Base-by-base conservation (phyloP, 768 basidiomycete genomes). In the Hypsizygus marmoreus region DNA sequence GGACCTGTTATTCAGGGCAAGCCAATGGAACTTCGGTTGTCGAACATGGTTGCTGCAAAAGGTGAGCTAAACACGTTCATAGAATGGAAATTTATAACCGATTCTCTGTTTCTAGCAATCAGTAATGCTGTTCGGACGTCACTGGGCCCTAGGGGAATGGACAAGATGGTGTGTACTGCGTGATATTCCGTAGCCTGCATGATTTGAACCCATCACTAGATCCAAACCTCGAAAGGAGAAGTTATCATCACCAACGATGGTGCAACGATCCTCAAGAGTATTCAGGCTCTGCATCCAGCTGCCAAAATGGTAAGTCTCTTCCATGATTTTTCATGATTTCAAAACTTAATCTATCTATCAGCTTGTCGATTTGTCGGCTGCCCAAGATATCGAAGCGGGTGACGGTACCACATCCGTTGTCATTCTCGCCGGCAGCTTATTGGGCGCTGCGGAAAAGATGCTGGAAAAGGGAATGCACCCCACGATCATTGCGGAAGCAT, bases 201-300 rank as follows among this genome's bases (percentile, higher is more conserved):
- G 37, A 33, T 45, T 41, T 40, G 42, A 40, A 45, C 20, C 29
- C 22, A 29, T 34, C 40, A 48, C 26, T 50, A 97, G 95, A 97
- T 97, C 62, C 92, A 94, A 82, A 97, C 94, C 5, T 71, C 91
- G 6, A 92, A 93, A 67, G 95, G 95, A 50, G 95, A 99, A 66
- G 92, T 95, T 13, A 88, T 98, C 58, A 91, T 99, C 56, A 98
- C 97, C 7, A 99, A 99, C 65, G 97, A 99, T 69, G 97, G 97
- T 14, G 97, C 97, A 6, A 99, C 97, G 9, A 99, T 99, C 55
- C 72, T 99, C 44, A 91, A 92, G 64, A 93, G 85, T 54, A 90
- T 97, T 56, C 93, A 95, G 57, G 97, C 95, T 14, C 69, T 98
- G 40, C 97, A 99, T 68, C 97, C 97, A 31, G 95, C 97, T 29